Evolutionary conservation across 257 asterid species (phyloP), one percentile per base, ranked within the genome.

Genomic region (Penstemon newberryi): DNA sequence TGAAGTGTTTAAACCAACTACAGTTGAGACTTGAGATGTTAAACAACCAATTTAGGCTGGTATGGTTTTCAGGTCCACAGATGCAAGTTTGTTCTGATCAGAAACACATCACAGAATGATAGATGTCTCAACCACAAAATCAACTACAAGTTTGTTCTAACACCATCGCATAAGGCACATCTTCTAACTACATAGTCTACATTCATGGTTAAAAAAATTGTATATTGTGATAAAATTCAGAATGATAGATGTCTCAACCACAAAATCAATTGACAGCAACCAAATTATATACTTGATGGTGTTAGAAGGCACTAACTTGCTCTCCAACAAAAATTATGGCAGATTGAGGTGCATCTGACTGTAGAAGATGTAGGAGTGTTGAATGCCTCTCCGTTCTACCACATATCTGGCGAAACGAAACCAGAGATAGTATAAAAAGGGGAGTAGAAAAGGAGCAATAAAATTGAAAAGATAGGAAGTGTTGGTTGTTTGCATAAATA

Each of bases 251-350:
- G 60, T 49, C 64, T 41, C 7, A 56, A 63, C 19, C 7, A 58
- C 62, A 53, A 25, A 56, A 40, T 13, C 60, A 56, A 18, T 65
- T 10, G 63, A 70, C 59, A 63, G 60, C 36, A 9, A 50, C 33
- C 60, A 57, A 49, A 57, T 40, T 60, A 72, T 7, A 60, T 33
- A 74, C 39, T 50, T 55, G 45, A 69, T 69, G 64, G 64, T 55
- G 61, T 41, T 40, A 72, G 41, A 72, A 70, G 78, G 63, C 56
- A 78, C 95, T 85, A 64, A 93, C 99, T 73, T 90, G 99, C 79
- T 85, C 95, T 33, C 95, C 87, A 78, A 88, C 89, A 72, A 93
- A 93, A 53, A 93, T 80, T 58, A 93, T 93, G 81, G 99, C 92
- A 64, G 96, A 90, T 19, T 79, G 89, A 63, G 99, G 97, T 42